Evolutionary conservation across 495 filamentous ascomycete species (phyloP), one percentile per base, ranked within the genome.

Genomic region (Aspergillus hancockii): DNA sequence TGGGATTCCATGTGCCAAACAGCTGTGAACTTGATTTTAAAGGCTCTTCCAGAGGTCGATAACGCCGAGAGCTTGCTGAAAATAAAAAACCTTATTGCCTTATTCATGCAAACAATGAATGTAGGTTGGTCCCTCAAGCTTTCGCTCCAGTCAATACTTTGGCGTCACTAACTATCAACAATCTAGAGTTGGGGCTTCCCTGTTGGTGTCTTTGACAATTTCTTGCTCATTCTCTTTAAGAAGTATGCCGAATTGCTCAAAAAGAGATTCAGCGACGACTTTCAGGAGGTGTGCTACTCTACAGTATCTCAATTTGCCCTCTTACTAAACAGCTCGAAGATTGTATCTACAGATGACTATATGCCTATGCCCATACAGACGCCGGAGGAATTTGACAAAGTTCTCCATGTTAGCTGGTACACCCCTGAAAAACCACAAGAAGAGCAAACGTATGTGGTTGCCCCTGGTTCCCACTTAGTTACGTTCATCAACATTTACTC

Each of bases 81-180:
- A 66, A 93, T 96, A 60, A 98, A 97, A 71, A 91, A 90, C 45
- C 79, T 93, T 50, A 84, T 99, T 70, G 90, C 92, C 23, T 74
- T 98, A 18, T 99, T 99, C 71, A 97, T 97, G 71, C 88, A 98
- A 66, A 97, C 94, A 18, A 97, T 98, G 94, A 90, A 96, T 79
- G 88, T 67, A 22, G 0, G 64, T 62, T 19, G 13, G n/a, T 32
- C 28, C 86, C 83, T 68, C 16, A 6, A 18, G 10, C 7, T 14
- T n/a, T 18, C n/a, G 16, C 28, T 9, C 31, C 23, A 28, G 46
- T 40, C 30, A 19, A 8, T 18, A n/a, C 18, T 25, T 52, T 4
- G 23, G 4, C 22, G 51, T 59, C 9, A 52, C 63, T 66, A 23
- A 69, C n/a, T 34, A 19, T 4, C 38, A n/a, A 3, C 8, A 21